Evolutionary conservation across 106 monocot genomes (phyloP), one percentile per base, ranked within the genome.

Genomic region (Acanthochlamys bracteata): DNA sequence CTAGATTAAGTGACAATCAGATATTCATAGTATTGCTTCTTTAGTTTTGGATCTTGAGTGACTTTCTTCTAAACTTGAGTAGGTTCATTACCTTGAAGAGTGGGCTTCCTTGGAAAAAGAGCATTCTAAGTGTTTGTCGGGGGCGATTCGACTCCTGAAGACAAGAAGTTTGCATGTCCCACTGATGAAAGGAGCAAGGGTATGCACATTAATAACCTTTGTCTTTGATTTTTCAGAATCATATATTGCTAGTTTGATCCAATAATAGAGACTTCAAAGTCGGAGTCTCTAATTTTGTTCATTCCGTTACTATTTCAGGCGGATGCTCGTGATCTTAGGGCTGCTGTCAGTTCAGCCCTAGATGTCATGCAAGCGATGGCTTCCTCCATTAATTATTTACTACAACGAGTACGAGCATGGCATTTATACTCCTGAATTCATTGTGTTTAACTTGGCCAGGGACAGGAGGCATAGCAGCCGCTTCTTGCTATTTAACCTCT

Each of bases 341-440:
- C 72, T 69, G 76, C 79, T 53, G 53, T 92, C 52, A 73, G 79
- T 59, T 84, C 87, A 21, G 84, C 84, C 20, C 54, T 87, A 63
- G 81, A 87, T 74, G 70, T 92, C 21, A 84, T 92, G 84, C 78
- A 77, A 69, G 47, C 68, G 6, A 87, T 92, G 83, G 76, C 81
- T 25, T 81, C 86, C 14, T 81, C 92, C 0, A 47, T 92, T 42
- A 76, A 74, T 64, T 66, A 47, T 71, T 66, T 92, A 41, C 25
- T 84, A 39, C 53, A 80, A 43, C 83, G 70, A 80, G 91, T 91
- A 58, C 77, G 72, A 45, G 8, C 14, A 14, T 46, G 8, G 8
- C 8, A 14, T 46, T 46, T 46, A 46, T 46, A 46, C 45, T 10
- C 45, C 45, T 46, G 8, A 14, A 10, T 8, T 27, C 66, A 20